phyloP scores from a whole-genome alignment of 257 asterid species.

The Eucommia ulmoides region DNA sequence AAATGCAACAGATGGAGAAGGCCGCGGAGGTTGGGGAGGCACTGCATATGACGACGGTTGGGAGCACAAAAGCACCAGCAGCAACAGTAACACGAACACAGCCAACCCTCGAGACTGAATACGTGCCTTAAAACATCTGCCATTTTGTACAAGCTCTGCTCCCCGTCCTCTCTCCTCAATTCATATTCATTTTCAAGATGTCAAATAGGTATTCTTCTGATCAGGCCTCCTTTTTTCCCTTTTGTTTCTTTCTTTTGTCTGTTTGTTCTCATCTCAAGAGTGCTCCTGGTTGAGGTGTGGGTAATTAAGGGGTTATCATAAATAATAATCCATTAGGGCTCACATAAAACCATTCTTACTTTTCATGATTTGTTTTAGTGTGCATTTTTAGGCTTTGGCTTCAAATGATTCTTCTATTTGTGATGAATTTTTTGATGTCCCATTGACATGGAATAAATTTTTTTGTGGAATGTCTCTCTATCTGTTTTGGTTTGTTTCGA shows the following conservation, averaged over 20 bases:
- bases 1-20: constrained; percentile 55
- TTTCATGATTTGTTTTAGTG: constrained; percentile 7
- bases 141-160: constrained; percentile 4
- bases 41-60: constrained; percentile 26
- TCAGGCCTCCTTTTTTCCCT: constrained; percentile 10
- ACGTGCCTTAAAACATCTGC: constrained; percentile 12
- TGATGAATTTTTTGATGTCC: constrained; percentile 7
- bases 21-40: constrained; percentile 56
- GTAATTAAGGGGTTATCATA: constrained; percentile 10
- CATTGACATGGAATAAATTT: constrained; percentile 7
- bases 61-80: constrained; percentile 35
- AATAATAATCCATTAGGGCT: constrained; percentile 9
- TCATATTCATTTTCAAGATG: constrained; percentile 10
- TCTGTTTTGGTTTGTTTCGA: not conserved
- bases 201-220: constrained; percentile 9
- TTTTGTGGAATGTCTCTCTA: not conserved
- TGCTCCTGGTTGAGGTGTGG: constrained; percentile 5
- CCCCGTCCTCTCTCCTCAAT: not conserved
- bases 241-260: constrained; percentile 1
- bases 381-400: constrained; percentile 7
- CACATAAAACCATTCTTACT: constrained; percentile 5
- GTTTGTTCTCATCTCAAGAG: not conserved
- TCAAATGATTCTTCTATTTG: constrained; percentile 1
- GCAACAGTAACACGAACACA: constrained; percentile 34
- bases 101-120: constrained; percentile 32